Base-by-base conservation (phyloP, 306 rosid genomes). In the Fagus crenata region DNA sequence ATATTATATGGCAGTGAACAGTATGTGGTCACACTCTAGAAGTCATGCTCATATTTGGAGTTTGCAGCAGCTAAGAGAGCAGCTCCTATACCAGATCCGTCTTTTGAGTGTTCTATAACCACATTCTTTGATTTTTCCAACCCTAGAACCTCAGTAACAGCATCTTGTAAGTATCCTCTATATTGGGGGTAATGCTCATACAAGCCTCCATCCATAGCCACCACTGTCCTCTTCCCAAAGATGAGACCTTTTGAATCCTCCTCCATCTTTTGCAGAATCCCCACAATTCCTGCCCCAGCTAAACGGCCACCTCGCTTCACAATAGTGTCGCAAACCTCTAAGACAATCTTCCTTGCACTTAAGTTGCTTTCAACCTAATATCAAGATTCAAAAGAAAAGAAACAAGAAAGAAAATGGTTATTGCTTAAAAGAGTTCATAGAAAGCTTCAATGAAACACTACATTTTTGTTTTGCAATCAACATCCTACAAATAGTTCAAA, bases 251-350 rank as follows among this genome's bases (percentile, higher is more conserved):
- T 74, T 14, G 89, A 83, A 32, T 92, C 92, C 75, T 90, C 89
- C 78, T 92, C 98, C 91, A 94, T 87, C 84, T 94, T 94, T 22
- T 88, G 89, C 80, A 94, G 86, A 75, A 94, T 84, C 43, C 95
- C 98, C 15, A 94, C 97, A 49, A 94, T 87, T 71, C 98, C 98
- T 15, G 98, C 98, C 67, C 98, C 98, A 2, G 96, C 97, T 84
- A 94, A 80, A 74, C 92, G 89, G 2, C 98, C 96, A 17, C 98
- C 98, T 83, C 98, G 84, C 86, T 85, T 90, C 63, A 84, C 89
- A n/a, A 92, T 78, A 0, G 91, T 84, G 87, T 94, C 95, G 4
- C 98, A 94, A 31, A 92, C 98, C 80, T 94, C 97, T 7, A 92
- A 71, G 1, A 87, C 96, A n/a, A 79, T 75, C 86, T 78, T 90